Base-by-base conservation (phyloP, 345 rosid species). In the Trapa incisa region DNA sequence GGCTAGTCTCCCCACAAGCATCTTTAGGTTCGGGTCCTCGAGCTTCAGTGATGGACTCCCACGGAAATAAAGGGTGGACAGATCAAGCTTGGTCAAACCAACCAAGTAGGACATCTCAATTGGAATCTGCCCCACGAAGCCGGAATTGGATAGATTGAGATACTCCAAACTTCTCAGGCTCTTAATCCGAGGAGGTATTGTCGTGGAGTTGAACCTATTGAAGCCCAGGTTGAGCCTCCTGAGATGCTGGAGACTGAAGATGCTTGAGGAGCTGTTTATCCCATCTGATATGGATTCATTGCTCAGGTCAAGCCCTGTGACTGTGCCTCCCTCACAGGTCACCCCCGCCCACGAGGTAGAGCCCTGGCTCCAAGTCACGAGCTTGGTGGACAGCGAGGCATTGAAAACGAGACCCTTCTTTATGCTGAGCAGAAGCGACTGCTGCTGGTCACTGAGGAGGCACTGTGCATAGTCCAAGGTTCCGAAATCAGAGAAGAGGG, bases 271-370 rank as follows among this genome's bases (percentile, higher is more conserved):
- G 41, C 62, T 47, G 4, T 79, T 74, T 60, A 82, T 17, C 50
- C 78, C 83, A 3, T 78, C 78, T 0, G 64, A 67, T 65, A 81
- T 78, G 1, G 36, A 61, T 63, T 82, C 76, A 2, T 17, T 37
- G 73, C 78, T 81, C 75, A 86, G 72, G 71, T 84, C 74, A 4
- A 86, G 75, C 0, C 70, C 80, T 29, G 43, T 65, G 37, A 86
- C 86, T 41, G 10, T 80, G 54, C 52, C 71, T 0, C 1, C 71
- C 69, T 80, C 73, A 22, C 91, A 86, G 15, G 45, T 63, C 37
- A 86, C 79, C 14, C 91, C 88, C 1, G 41, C 22, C 85, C 86
- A 86, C 0, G 57, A 84, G 68, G 76, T 74, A 1, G 39, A 13
- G 64, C 17, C 52, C 14, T n/a, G 64, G 68, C 48, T 64, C 86